Conservation (phyloP, 2,329 filamentous ascomycete species). For the Lasiodiplodia hormozganensis region DNA sequence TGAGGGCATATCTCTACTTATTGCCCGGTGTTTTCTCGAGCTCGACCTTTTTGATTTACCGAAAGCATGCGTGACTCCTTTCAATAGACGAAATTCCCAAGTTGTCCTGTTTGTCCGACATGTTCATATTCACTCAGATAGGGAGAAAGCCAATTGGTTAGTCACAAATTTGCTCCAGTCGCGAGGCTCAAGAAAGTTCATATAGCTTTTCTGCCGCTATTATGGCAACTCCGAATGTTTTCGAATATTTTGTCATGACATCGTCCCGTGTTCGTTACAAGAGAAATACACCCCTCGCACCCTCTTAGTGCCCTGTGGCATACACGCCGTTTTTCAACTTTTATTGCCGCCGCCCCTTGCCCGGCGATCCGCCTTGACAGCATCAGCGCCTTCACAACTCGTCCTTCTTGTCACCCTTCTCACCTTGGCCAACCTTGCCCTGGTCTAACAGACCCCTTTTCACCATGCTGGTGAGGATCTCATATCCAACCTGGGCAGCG, state of each 20-base stretch:
- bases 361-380: not conserved
- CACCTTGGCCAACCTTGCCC: slow-evolving; percentile 36
- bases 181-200: not conserved
- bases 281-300: not conserved
- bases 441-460: slow-evolving; percentile 60
- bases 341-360: not conserved
- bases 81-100: slow-evolving; percentile 15
- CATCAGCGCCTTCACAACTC: slow-evolving; percentile 27
- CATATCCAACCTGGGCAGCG: slow-evolving; percentile 83
- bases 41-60: not conserved
- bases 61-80: not conserved
- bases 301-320: not conserved
- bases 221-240: not conserved
- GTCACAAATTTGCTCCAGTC: not conserved
- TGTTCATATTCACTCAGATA: not conserved
- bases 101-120: not conserved
- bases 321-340: not conserved
- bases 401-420: slow-evolving; percentile 30
- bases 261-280: not conserved
- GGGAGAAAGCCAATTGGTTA: not conserved
- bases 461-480: slow-evolving; percentile 80
- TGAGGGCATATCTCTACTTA: slow-evolving; percentile 15
- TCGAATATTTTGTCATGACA: not conserved
- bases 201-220: not conserved
- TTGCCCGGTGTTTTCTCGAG: slow-evolving; percentile 4